phyloP scores from a whole-genome alignment of 495 filamentous ascomycete genomes.

The Trichocladium antarcticum region DNA sequence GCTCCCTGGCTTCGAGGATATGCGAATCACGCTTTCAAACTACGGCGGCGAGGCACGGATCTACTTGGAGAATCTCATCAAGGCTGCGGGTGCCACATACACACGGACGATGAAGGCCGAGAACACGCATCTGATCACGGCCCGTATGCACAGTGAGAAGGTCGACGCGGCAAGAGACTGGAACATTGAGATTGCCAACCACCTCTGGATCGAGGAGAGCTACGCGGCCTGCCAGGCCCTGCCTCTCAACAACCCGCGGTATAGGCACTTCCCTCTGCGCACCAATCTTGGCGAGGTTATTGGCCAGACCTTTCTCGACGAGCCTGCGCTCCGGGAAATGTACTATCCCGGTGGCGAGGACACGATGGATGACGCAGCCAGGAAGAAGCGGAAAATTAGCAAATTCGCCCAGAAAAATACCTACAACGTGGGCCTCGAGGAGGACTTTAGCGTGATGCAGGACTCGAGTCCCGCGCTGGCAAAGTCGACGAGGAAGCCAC shows the following conservation, averaged over 20 bases:
- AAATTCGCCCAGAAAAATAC: conserved; percentile 32
- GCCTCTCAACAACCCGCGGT: conserved; percentile 54
- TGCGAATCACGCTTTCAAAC: conserved; percentile 80
- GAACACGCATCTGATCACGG: conserved; percentile 92
- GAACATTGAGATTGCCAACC: conserved; percentile 82
- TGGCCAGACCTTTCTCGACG: conserved; percentile 58
- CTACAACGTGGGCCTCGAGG: conserved; percentile 17
- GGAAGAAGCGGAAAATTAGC: conserved; percentile 33
- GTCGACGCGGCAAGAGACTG: conserved; percentile 84
- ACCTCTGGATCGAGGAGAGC: conserved; percentile 95
- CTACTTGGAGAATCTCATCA: conserved; percentile 87
- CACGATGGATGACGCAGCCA: conserved; percentile 19
- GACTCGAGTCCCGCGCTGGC: conserved; percentile 16
- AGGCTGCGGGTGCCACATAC: conserved; percentile 68
- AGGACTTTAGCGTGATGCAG: conserved; percentile 22
- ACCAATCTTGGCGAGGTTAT: conserved; percentile 91
- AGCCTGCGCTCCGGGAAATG: conserved; percentile 23
- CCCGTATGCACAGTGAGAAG: conserved; percentile 79
- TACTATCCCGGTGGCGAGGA: conserved; percentile 35
- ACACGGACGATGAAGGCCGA: conserved; percentile 88
- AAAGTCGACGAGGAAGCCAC: conserved; percentile 4
- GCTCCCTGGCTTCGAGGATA: conserved; percentile 65
- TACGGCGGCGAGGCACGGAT: conserved; percentile 89
- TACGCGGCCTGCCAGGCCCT: conserved; percentile 76
- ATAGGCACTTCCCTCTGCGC: conserved; percentile 68